Base-by-base conservation (phyloP, 2,329 filamentous ascomycete genomes). In the Colletotrichum incanum region DNA sequence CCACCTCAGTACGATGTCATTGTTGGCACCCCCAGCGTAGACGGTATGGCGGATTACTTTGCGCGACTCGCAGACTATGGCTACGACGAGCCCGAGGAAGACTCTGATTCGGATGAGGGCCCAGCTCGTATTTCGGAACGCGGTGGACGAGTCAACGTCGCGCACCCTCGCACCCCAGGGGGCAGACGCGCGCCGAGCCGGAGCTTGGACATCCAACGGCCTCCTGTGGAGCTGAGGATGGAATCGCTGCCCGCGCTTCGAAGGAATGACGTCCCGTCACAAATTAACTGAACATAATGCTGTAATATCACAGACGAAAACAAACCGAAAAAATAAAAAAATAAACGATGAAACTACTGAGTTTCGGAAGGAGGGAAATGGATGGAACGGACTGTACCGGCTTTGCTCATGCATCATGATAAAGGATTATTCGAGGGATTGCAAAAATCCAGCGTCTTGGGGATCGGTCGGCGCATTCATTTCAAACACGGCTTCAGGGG, bases 21-120 rank as follows among this genome's bases (percentile, higher is more conserved):
- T 47, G 90, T 96, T 1, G 93, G 92, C 20, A 90, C 89, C 72
- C 85, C 90, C 31, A 86, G 91, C 82, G 86, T 94, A 80, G 81
- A 95, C 84, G 82, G 92, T 0, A 81, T 98, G 58, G 93, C 94
- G 1, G 95, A 98, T 78, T 98, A 98, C 81, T 98, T 98, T 79
- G 86, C 92, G 0, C 90, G 95, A 1, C 83, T 97, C 49, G 93
- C 93, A 0, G 89, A 94, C 74, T 93, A 93, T 67, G 92, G 94
- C 2, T 83, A 84, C 26, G 77, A 80, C 16, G 80, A 79, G 20
- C 75, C 74, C 8, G 81, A 81, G 1, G 82, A 84, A 0, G 84
- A 95, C 8, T 82, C 82, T 1, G 80, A 80, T 20, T 85, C 83
- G 1, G 83, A 85, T n/a, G 84, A 85, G n/a, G 79, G 80, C 23